These are phyloP conservation scores for Kickxella alabastrina DNA, from an alignment of 192 early-diverging fungal genomes.

Conservation along the genomic window DNA sequence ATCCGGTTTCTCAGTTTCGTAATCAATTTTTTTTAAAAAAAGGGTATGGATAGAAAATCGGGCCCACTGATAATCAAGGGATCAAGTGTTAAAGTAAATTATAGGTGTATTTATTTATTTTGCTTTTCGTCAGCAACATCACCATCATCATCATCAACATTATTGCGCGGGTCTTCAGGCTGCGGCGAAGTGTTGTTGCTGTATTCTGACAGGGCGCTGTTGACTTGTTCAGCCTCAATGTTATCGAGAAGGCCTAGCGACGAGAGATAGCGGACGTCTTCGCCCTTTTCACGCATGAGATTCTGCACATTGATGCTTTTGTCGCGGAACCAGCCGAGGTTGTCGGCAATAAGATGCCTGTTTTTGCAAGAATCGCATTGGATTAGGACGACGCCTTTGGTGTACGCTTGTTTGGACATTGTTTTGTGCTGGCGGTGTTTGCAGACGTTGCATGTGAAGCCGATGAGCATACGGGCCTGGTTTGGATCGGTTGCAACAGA, in stretches of 20 bases:
- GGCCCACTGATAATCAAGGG: too few species aligned
- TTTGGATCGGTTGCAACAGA: constrained; percentile 1
- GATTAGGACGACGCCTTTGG: constrained; percentile 90
- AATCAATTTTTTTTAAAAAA: too few species aligned
- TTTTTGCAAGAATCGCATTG: constrained; percentile 88
- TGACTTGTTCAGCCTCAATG: constrained; percentile 34
- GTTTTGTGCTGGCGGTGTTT: constrained; percentile 74
- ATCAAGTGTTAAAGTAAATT: too few species aligned
- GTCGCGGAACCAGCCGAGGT: constrained; percentile 91
- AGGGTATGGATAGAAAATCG: too few species aligned
- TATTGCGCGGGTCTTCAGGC: too few species aligned
- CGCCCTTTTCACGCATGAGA: constrained; percentile 72
- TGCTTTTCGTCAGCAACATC: too few species aligned
- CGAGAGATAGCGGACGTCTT: constrained; percentile 58
- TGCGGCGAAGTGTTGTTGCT: too few species aligned
- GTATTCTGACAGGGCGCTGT: too few species aligned
- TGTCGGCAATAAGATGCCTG: constrained; percentile 93
- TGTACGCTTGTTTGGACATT: constrained; percentile 90
- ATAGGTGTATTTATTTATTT: too few species aligned
- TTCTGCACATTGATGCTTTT: constrained; percentile 72
- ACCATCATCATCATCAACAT: too few species aligned
- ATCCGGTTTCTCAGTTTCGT: too few species aligned
- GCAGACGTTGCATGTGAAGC: constrained; percentile 96
- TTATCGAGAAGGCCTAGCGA: constrained; percentile 33
- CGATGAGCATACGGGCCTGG: constrained; percentile 64